These are phyloP conservation scores for Ceratorhiza oryzae-sativae DNA, from an alignment of 1,284 basidiomycete genomes.

Conservation along the genomic window DNA sequence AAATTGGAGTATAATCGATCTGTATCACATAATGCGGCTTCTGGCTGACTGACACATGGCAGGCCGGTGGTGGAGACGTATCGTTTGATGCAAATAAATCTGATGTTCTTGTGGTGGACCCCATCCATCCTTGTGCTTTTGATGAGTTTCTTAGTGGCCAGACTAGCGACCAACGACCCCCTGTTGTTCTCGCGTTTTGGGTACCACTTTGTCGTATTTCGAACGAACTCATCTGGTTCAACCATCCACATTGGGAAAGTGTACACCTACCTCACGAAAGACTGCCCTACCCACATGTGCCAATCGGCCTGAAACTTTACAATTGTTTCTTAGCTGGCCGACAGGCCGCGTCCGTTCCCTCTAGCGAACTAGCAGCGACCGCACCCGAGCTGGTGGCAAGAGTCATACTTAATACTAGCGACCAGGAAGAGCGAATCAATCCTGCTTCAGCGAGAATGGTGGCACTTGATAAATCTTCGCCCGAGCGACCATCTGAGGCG, in stretches of 20 bases:
- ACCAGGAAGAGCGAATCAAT: background rate
- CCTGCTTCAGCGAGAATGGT: too few species aligned
- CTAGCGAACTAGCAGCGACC: background rate
- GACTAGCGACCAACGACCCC: conserved; percentile 8
- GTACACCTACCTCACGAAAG: conserved; percentile 9
- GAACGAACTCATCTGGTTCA: conserved; percentile 9
- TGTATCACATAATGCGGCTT: too few species aligned
- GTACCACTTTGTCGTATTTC: conserved; percentile 17
- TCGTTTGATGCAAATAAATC: background rate
- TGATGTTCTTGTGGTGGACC: conserved; percentile 31
- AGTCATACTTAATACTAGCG: background rate
- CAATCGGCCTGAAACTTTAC: conserved; percentile 1
- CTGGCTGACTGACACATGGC: background rate
- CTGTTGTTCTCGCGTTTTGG: conserved; percentile 27
- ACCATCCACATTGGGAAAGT: conserved; percentile 1
- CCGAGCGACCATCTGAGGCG: too few species aligned
- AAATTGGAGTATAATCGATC: conserved; percentile 25
- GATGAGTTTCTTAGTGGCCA: conserved; percentile 6
- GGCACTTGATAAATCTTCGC: too few species aligned
- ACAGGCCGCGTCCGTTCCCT: background rate
- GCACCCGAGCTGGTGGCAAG: background rate
- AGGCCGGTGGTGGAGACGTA: background rate
- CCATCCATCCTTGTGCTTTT: conserved; percentile 10
- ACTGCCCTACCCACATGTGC: background rate
- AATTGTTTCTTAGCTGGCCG: conserved; percentile 21